Conservation (phyloP, 805 yeast genomes). For the Barnettozyma sucrosica region DNA sequence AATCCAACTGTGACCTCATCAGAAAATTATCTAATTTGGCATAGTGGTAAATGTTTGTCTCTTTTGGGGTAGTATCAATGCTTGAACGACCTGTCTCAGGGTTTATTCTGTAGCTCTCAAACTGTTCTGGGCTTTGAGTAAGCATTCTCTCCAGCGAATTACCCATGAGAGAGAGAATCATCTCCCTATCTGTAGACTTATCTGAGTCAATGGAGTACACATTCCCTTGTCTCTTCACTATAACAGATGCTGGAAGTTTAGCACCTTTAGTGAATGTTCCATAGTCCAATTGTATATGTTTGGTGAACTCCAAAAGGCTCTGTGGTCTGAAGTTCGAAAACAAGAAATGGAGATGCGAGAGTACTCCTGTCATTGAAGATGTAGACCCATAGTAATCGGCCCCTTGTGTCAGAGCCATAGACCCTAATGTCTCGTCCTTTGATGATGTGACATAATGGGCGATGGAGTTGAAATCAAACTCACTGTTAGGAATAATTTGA, state of each 20-base stretch:
- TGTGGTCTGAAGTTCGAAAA: slow-evolving; percentile 56
- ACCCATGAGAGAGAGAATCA: slow-evolving; percentile 69
- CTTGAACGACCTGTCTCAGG: slow-evolving; percentile 10
- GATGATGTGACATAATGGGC: slow-evolving; percentile 60
- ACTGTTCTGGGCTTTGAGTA: slow-evolving; percentile 52
- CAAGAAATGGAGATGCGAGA: slow-evolving; percentile 69
- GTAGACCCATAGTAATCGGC: slow-evolving; percentile 67
- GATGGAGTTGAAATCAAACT: slow-evolving; percentile 57
- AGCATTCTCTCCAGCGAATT: slow-evolving; percentile 72
- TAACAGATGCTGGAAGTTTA: slow-evolving; percentile 47
- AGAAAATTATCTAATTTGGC: slow-evolving; percentile 62
- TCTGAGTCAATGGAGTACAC: slow-evolving; percentile 68
- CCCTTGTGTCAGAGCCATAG: slow-evolving; percentile 36
- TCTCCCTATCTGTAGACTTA: slow-evolving; percentile 58
- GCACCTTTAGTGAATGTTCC: slow-evolving; percentile 40
- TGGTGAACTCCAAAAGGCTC: slow-evolving; percentile 40
- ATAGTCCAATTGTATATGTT: slow-evolving; percentile 34
- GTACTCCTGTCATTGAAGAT: slow-evolving; percentile 74
- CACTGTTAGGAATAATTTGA: slow-evolving; percentile 53
- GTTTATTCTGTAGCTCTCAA: slow-evolving; percentile 30
- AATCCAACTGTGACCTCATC: slow-evolving; percentile 88
- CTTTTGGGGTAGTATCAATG: slow-evolving; percentile 15
- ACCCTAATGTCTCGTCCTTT: slow-evolving; percentile 48
- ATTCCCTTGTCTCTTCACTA: slow-evolving; percentile 42
- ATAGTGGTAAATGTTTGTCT: slow-evolving; percentile 58